phyloP scores from a whole-genome alignment of 2,329 filamentous ascomycete genomes.

The Aspergillus aculeatus region DNA sequence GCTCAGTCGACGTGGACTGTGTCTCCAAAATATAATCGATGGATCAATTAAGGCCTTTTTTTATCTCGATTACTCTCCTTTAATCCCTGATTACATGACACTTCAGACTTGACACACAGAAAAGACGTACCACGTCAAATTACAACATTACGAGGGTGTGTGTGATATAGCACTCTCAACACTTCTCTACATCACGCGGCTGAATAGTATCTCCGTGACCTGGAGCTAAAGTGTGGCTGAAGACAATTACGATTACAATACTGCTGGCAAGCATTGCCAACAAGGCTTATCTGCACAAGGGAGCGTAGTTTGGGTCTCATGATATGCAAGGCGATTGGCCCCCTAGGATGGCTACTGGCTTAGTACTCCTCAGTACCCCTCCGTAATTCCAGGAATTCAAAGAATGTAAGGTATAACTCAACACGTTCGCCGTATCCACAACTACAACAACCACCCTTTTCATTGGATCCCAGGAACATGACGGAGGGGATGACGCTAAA shows the following conservation, averaged over 20 bases:
- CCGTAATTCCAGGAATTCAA: constrained; percentile 10
- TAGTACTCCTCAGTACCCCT: background rate
- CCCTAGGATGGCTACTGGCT: background rate
- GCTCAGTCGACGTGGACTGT: constrained; percentile 1
- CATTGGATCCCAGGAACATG: background rate
- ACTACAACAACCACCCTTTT: background rate
- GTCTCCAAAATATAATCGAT: background rate
- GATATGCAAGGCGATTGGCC: constrained; percentile 1
- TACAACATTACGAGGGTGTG: background rate
- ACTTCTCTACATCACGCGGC: background rate
- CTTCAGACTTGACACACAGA: background rate
- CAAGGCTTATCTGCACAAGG: background rate
- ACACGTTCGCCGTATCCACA: constrained; percentile 10
- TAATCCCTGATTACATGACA: background rate
- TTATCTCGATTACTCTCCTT: background rate
- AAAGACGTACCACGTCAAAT: background rate
- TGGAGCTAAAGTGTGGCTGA: too few species aligned
- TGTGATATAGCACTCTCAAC: background rate
- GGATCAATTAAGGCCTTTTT: background rate
- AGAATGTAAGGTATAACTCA: constrained; percentile 5
- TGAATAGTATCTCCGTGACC: background rate
- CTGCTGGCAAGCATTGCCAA: background rate
- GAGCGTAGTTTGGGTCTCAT: background rate
- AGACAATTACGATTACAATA: background rate
- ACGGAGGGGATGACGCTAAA: too few species aligned